Evolutionary conservation across 106 monocot genomes (phyloP).

Genomic region (Apostasia shenzhenica): DNA sequence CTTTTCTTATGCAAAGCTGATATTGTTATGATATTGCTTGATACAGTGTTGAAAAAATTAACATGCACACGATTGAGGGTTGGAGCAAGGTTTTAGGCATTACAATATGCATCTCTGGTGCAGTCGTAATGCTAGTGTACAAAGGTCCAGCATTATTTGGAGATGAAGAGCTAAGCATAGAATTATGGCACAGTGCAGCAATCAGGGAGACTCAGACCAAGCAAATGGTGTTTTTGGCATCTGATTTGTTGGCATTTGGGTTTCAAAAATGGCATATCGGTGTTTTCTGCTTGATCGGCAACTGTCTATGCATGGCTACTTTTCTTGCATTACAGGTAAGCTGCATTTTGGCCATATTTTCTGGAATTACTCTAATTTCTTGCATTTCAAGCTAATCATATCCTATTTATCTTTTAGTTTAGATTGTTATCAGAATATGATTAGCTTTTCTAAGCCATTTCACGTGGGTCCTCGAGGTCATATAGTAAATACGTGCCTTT

Average conservation of each 20-base stretch:
- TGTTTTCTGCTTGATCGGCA: slow-evolving; percentile 76
- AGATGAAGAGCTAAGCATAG: background rate
- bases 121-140: slow-evolving; percentile 65
- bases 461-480: too few relatives aligned
- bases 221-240: background rate
- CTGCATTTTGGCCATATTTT: background rate
- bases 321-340: slow-evolving; percentile 85
- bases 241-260: slow-evolving; percentile 13
- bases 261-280: slow-evolving; percentile 69
- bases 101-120: slow-evolving; percentile 59
- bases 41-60: slow-evolving; percentile 59
- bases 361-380: too few relatives aligned
- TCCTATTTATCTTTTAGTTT: too few relatives aligned
- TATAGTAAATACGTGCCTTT: too few relatives aligned
- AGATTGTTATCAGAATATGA: too few relatives aligned
- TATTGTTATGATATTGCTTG: background rate
- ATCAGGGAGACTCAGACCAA: background rate
- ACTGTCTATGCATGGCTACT: slow-evolving; percentile 80
- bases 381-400: too few relatives aligned
- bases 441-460: too few relatives aligned
- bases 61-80: slow-evolving; percentile 50
- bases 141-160: slow-evolving; percentile 66
- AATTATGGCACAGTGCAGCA: background rate
- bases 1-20: background rate
- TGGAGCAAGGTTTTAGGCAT: slow-evolving; percentile 57